Evolutionary conservation across 2,329 filamentous ascomycete species (phyloP).

Genomic region (Didymella keratinophila): DNA sequence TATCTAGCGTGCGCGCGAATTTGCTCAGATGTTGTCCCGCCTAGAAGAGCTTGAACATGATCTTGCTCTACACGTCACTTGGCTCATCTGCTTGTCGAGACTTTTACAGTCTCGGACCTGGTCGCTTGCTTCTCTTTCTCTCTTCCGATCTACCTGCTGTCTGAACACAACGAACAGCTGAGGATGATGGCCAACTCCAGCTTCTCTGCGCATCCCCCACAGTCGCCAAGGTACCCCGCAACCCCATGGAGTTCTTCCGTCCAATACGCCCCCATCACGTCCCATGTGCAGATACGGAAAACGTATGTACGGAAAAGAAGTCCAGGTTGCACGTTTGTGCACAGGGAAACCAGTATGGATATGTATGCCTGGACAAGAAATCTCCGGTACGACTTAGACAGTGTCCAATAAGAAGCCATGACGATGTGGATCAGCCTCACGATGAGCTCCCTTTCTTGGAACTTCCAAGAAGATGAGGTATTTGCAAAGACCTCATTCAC

Average conservation of each 20-base stretch:
- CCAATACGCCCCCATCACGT: slow-evolving; percentile 6
- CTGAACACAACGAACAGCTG: too few relatives aligned
- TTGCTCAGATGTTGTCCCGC: neutral
- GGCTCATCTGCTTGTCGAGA: neutral
- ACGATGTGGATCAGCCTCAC: slow-evolving; percentile 6
- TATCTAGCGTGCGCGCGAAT: neutral
- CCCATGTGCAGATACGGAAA: neutral
- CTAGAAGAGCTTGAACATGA: neutral
- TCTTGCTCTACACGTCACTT: neutral
- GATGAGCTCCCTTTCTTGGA: neutral
- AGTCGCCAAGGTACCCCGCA: slow-evolving; percentile 15
- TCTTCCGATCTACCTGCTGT: too few relatives aligned
- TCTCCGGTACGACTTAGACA: neutral
- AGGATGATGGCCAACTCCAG: neutral
- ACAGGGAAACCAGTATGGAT: neutral
- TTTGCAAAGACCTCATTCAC: neutral
- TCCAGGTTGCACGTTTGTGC: slow-evolving; percentile 2
- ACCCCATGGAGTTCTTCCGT: slow-evolving; percentile 12
- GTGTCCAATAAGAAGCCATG: neutral
- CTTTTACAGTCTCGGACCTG: neutral
- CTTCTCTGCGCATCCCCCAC: slow-evolving; percentile 4
- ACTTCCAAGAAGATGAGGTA: slow-evolving; percentile 6
- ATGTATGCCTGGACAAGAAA: neutral
- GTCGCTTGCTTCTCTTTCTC: too few relatives aligned
- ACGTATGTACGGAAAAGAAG: slow-evolving; percentile 8